Percentiles rank a stretch among this genome's conserved stretches.
Evolutionary conservation across 352 stramenopile species (phyloP).

Genomic region (Nothophytophthora sp.): DNA sequence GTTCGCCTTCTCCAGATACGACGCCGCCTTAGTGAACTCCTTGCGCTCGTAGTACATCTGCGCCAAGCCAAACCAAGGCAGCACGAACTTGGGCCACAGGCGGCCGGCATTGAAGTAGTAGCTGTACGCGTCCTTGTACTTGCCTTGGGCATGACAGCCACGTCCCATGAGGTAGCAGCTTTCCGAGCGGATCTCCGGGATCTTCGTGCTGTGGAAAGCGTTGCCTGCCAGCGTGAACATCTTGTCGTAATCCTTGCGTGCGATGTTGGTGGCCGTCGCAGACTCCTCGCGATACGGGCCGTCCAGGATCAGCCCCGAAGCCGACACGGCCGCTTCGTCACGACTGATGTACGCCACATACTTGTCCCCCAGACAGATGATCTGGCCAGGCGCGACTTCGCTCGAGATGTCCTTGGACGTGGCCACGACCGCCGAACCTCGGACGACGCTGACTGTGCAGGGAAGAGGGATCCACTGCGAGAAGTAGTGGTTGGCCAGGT

Average conservation of each 20-base stretch:
- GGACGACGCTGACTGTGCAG: constrained; percentile 84
- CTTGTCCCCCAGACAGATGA: constrained; percentile 92
- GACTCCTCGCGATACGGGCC: constrained; percentile 83
- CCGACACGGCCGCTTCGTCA: constrained; percentile 57
- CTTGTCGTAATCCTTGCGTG: constrained; percentile 91
- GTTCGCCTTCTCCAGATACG: constrained; percentile 89
- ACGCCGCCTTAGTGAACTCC: constrained; percentile 78
- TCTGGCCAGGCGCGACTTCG: constrained; percentile 90
- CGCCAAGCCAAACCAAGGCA: constrained; percentile 85
- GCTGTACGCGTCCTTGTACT: constrained; percentile 96
- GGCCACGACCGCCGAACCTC: constrained; percentile 82
- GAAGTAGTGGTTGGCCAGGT: constrained; percentile 99
- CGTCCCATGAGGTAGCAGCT: constrained; percentile 96
- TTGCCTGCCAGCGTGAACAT: constrained; percentile 90
- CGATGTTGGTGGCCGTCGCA: constrained; percentile 53
- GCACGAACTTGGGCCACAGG: constrained; percentile 85
- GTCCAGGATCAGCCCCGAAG: constrained; percentile 71
- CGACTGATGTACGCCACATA: constrained; percentile 91
- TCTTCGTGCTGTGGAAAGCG: constrained; percentile 89
- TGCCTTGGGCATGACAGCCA: constrained; percentile 93
- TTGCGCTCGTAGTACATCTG: constrained; percentile 92
- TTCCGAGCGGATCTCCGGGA: constrained; percentile 93
- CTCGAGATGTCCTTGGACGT: constrained; percentile 88
- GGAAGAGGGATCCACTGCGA: constrained; percentile 95
- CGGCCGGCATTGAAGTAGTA: constrained; percentile 96